Evolutionary conservation across 2,329 filamentous ascomycete species (phyloP).

Genomic region (Alternaria metachromatica): DNA sequence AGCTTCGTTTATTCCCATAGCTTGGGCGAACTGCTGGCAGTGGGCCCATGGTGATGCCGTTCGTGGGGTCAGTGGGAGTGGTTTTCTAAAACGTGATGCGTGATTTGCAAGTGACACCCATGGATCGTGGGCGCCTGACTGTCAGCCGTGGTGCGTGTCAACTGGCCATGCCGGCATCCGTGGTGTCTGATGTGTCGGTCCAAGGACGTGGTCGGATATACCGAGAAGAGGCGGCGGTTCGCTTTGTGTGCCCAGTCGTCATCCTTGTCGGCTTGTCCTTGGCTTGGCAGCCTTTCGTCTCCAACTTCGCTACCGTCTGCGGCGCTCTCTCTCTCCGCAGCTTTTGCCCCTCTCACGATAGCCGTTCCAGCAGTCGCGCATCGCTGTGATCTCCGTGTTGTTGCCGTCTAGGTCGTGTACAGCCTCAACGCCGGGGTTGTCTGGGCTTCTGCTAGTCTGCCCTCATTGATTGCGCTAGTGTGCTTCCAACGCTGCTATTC

Average conservation of each 20-base stretch:
- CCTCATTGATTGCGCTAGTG: constrained; percentile 25
- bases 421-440: constrained; percentile 11
- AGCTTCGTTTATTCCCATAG: background rate
- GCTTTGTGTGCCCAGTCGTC: constrained; percentile 12
- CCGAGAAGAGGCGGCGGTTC: background rate
- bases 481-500: constrained; percentile 30
- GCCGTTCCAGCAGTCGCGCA: background rate
- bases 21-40: constrained; percentile 4
- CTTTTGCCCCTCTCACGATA: background rate
- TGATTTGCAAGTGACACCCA: background rate
- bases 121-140: background rate
- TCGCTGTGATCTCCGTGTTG: background rate
- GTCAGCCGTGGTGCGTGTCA: background rate
- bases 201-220: background rate
- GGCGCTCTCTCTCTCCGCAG: constrained; percentile 1
- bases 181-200: background rate
- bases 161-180: background rate
- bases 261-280: constrained; percentile 18
- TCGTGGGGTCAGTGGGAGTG: constrained; percentile 7
- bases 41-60: constrained; percentile 18
- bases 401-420: background rate
- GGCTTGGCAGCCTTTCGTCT: constrained; percentile 17
- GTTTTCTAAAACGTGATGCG: background rate
- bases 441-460: constrained; percentile 22
- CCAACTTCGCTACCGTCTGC: constrained; percentile 12